Conservation (phyloP, 1,284 basidiomycete genomes). For the Malassezia restricta region DNA sequence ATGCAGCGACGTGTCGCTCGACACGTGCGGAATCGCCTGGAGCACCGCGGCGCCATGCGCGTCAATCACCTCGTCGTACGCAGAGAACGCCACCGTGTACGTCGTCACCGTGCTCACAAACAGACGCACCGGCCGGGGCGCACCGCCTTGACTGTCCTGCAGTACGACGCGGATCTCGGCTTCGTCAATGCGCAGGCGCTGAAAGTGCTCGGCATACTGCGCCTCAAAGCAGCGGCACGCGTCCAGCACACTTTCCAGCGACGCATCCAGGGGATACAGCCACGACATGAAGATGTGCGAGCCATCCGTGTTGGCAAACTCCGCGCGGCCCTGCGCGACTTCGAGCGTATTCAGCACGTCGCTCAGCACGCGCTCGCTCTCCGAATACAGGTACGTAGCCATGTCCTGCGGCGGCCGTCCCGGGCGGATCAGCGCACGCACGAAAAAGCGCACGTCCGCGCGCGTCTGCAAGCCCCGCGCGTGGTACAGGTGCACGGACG, state of each 20-base stretch:
- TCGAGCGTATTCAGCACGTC: slow-evolving; percentile 88
- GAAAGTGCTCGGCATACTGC: slow-evolving; percentile 79
- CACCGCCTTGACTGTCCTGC: slow-evolving; percentile 64
- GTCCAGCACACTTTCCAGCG: slow-evolving; percentile 87
- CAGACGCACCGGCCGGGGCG: slow-evolving; percentile 77
- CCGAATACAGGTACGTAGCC: slow-evolving; percentile 93
- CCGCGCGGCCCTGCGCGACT: slow-evolving; percentile 43
- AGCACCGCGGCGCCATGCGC: slow-evolving; percentile 87
- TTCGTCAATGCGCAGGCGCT: slow-evolving; percentile 93
- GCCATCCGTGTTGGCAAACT: slow-evolving; percentile 41
- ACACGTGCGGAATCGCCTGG: slow-evolving; percentile 54
- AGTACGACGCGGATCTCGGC: slow-evolving; percentile 93
- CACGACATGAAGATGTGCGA: slow-evolving; percentile 64
- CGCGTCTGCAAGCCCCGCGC: slow-evolving; percentile 90
- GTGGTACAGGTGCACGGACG: slow-evolving; percentile 66
- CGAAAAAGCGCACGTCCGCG: slow-evolving; percentile 74
- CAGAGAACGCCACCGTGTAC: slow-evolving; percentile 95
- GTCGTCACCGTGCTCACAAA: slow-evolving; percentile 97
- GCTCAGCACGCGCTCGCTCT: slow-evolving; percentile 91
- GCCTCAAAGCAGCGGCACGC: slow-evolving; percentile 96
- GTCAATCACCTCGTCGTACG: slow-evolving; percentile 95
- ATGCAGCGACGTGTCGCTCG: slow-evolving; percentile 30
- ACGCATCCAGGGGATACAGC: slow-evolving; percentile 87
- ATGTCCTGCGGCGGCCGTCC: slow-evolving; percentile 81
- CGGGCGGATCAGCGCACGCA: slow-evolving; percentile 88